These are phyloP conservation scores for Amanita rubescens DNA, from an alignment of 768 basidiomycete species.

Conservation along the genomic window DNA sequence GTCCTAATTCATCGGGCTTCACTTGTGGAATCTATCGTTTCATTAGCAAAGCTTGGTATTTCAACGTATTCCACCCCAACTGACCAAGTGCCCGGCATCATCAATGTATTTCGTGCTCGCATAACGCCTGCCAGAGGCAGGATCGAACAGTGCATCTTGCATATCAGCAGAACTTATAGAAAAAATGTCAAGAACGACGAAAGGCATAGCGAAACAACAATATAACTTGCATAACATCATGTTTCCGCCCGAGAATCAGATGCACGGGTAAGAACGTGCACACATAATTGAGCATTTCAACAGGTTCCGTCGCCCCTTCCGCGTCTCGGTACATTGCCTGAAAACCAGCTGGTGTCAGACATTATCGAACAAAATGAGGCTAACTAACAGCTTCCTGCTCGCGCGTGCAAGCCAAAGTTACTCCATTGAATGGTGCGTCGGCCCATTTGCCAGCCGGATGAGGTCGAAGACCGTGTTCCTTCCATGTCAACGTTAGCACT, in stretches of 20 bases:
- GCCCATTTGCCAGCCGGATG: constrained; percentile 23
- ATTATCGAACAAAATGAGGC: not conserved
- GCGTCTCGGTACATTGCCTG: constrained; percentile 60
- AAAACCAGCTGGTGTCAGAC: not conserved
- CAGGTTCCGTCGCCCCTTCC: constrained; percentile 46
- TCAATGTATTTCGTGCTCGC: constrained; percentile 20
- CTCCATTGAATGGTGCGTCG: constrained; percentile 18
- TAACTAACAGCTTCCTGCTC: constrained; percentile 54
- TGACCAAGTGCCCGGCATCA: constrained; percentile 23
- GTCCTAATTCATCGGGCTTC: constrained; percentile 16
- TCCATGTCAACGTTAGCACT: not conserved
- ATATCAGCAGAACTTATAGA: constrained; percentile 22
- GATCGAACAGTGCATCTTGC: constrained; percentile 23
- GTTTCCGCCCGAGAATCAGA: constrained; percentile 41
- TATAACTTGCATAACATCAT: constrained; percentile 46
- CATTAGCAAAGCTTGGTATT: not conserved
- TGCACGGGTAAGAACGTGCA: constrained; percentile 41
- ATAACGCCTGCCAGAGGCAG: constrained; percentile 19
- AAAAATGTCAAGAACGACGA: not conserved
- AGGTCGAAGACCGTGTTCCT: constrained; percentile 42
- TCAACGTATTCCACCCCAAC: not conserved
- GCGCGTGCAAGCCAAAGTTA: constrained; percentile 50
- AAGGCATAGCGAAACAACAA: not conserved
- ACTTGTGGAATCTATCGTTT: constrained; percentile 18
- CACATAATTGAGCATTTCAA: constrained; percentile 34